Conservation (phyloP, 2,329 filamentous ascomycete species). For the Talaromyces sp. region DNA sequence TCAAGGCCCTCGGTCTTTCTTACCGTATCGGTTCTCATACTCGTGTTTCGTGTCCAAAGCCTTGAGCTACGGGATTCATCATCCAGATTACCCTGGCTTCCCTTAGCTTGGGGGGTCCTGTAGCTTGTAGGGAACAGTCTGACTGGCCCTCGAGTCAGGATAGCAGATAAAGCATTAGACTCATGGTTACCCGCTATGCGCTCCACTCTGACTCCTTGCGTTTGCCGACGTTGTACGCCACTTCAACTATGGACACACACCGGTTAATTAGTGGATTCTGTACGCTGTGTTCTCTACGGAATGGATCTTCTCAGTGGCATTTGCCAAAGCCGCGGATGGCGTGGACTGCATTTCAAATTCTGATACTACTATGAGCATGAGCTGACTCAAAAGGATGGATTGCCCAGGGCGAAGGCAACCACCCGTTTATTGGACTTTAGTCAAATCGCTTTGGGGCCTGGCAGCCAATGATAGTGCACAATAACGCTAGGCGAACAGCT, state of each 20-base stretch:
- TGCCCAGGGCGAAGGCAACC: slow-evolving; percentile 1
- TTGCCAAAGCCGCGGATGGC: background rate
- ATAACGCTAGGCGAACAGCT: background rate
- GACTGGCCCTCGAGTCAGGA: background rate
- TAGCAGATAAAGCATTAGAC: background rate
- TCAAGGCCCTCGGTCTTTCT: background rate
- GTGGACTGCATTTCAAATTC: background rate
- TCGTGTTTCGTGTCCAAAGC: background rate
- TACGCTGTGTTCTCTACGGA: too few relatives aligned
- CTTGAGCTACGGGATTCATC: background rate
- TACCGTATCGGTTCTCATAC: background rate
- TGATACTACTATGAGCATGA: too few relatives aligned
- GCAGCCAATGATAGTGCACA: background rate
- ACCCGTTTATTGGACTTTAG: background rate
- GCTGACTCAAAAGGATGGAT: background rate
- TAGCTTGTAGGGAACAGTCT: background rate
- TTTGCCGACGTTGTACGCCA: background rate
- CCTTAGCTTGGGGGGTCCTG: background rate
- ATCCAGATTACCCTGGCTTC: background rate
- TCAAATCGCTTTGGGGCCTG: background rate
- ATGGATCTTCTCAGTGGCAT: background rate
- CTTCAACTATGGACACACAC: background rate
- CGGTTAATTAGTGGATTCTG: background rate
- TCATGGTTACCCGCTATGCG: background rate
- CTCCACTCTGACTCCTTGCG: background rate